Evolutionary conservation across 768 basidiomycete species (phyloP).

Genomic region (Boletus sp.): DNA sequence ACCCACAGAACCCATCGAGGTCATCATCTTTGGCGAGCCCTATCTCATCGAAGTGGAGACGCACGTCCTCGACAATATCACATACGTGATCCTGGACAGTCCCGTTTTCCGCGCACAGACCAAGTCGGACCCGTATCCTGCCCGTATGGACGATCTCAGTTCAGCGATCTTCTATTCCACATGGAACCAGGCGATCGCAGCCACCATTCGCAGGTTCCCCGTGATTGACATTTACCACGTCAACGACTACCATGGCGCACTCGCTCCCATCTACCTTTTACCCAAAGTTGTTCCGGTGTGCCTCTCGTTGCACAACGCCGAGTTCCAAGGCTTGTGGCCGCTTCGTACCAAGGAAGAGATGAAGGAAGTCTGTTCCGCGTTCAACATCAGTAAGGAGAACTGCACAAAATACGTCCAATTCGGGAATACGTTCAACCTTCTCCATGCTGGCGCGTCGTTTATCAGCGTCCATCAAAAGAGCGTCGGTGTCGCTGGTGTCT

Average conservation of each 20-base stretch:
- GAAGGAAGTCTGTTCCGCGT: slow-evolving; percentile 97
- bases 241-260: slow-evolving; percentile 93
- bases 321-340: slow-evolving; percentile 97
- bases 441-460: slow-evolving; percentile 90
- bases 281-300: slow-evolving; percentile 90
- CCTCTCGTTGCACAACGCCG: slow-evolving; percentile 92
- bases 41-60: slow-evolving; percentile 96
- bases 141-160: slow-evolving; percentile 94
- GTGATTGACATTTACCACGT: slow-evolving; percentile 92
- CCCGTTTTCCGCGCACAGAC: slow-evolving; percentile 97
- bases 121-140: slow-evolving; percentile 92
- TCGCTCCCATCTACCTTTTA: slow-evolving; percentile 86
- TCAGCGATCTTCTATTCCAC: slow-evolving; percentile 98
- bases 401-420: slow-evolving; percentile 98
- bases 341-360: slow-evolving; percentile 96
- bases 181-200: slow-evolving; percentile 96
- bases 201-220: slow-evolving; percentile 81
- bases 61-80: slow-evolving; percentile 91
- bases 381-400: slow-evolving; percentile 94
- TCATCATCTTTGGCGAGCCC: slow-evolving; percentile 93
- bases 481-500: slow-evolving; percentile 92
- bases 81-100: slow-evolving; percentile 89
- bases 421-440: slow-evolving; percentile 94
- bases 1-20: slow-evolving; percentile 90
- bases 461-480: slow-evolving; percentile 93